Evolutionary conservation across 2,329 filamentous ascomycete species (phyloP).

Genomic region (Diaporthe helianthi): DNA sequence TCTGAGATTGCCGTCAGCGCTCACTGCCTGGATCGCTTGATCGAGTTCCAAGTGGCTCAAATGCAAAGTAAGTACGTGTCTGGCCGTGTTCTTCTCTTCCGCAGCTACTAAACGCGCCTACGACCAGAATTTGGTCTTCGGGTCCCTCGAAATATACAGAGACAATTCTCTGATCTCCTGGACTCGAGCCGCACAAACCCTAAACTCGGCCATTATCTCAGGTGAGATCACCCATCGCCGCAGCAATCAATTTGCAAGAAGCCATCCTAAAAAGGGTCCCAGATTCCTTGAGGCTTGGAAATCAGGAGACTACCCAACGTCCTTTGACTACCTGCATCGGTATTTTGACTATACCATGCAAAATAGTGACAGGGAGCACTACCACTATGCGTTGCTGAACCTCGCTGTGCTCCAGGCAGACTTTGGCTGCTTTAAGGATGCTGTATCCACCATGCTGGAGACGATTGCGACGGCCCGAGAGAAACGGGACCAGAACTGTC

Average conservation of each 20-base stretch:
- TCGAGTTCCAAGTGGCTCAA: slow-evolving; percentile 88
- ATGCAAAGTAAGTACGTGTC: slow-evolving; percentile 71
- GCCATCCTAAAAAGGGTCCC: slow-evolving; percentile 34
- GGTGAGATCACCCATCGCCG: slow-evolving; percentile 50
- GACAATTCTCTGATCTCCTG: slow-evolving; percentile 73
- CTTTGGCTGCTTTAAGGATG: slow-evolving; percentile 90
- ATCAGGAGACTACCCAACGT: slow-evolving; percentile 85
- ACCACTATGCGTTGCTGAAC: slow-evolving; percentile 94
- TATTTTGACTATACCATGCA: slow-evolving; percentile 98
- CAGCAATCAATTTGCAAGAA: not conserved
- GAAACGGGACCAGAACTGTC: slow-evolving; percentile 87
- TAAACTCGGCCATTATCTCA: slow-evolving; percentile 78
- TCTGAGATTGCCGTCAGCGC: slow-evolving; percentile 65
- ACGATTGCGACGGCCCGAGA: slow-evolving; percentile 94
- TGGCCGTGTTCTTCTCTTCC: not conserved
- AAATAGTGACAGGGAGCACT: slow-evolving; percentile 80
- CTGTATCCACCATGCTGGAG: slow-evolving; percentile 92
- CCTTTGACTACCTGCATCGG: slow-evolving; percentile 89
- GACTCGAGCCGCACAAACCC: slow-evolving; percentile 72
- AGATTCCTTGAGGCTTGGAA: slow-evolving; percentile 93
- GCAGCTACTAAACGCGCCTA: slow-evolving; percentile 31
- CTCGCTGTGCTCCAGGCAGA: slow-evolving; percentile 93
- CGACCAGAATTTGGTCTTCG: slow-evolving; percentile 74
- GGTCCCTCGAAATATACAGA: slow-evolving; percentile 75
- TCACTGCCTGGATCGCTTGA: slow-evolving; percentile 79